Evolutionary conservation across 164 flowering plant species (phyloP), one percentile per base, ranked within the genome.

Genomic region (Platanus orientalis): DNA sequence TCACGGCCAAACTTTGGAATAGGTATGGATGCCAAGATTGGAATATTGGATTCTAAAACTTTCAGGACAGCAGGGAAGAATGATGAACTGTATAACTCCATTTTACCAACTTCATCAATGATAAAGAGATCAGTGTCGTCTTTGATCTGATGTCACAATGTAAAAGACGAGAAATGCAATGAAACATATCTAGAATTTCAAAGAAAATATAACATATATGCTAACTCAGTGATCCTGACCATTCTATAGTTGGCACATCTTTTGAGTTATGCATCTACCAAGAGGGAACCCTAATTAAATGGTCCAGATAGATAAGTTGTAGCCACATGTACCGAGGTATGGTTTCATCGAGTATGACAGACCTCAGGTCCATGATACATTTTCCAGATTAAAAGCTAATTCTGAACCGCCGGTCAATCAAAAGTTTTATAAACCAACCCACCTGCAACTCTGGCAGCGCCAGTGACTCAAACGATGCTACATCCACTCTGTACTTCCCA

Each of bases 91-190:
- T 51, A 85, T 66, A 92, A 71, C 81, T 92, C 96, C 97, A 92
- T 92, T 69, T 87, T 90, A 48, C 98, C 98, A 71, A 92, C 86
- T 79, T 92, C 98, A 72, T 92, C 98, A 53, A 92, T 88, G 73
- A 92, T 50, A 72, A 88, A 84, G 58, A 90, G 83, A 78, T 87
- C 88, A 24, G 89, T 79, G 26, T 87, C 94, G 71, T 84, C 87
- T 75, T 66, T 83, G 21, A 87, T 77, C 98, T 92, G 74, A 64
- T 40, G 70, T 40, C 24, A 58, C 21, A 60, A 28, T 32, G 42
- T n/a, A n/a, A n/a, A n/a, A n/a, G n/a, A n/a, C 36, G 49, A 58
- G 4, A 61, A 3, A 47, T 10, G 40, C 45, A 39, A 54, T 21
- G 10, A 57, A 57, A 11, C 48, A 52, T 40, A 30, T 49, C 26